Evolutionary conservation across 78 protist species (phyloP), one percentile per base, ranked within the genome.

Genomic region (Trichosphaerium sp.): DNA sequence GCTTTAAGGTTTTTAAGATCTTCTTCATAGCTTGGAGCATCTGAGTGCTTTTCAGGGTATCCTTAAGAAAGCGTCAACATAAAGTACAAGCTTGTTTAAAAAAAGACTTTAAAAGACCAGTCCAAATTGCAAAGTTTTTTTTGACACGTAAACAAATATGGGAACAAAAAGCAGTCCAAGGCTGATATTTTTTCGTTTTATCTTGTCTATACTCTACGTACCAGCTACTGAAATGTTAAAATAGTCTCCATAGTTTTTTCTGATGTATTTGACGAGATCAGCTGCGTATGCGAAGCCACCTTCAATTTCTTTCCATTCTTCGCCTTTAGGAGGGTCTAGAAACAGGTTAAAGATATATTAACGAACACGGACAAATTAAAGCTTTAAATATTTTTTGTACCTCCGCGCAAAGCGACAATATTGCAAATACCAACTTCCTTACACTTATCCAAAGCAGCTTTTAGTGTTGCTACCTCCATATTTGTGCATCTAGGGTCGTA

Each of bases 31-130:
- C 43, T 11, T 8, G 26, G 62, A 25, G 62, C 2, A 12, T 88
- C 95, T 4, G 80, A 65, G 84, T 93, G 95, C 2, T 88, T 86
- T 55, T 89, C 91, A 26, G 97, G 97, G 55, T 93, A 93, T 5
- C 85, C 90, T 21, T 49, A n/a, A 32, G 7, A 4, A 59, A 21
- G 37, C 18, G 39, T 29, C 10, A 21, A 3, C 63, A 43, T 2
- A 25, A 26, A 21, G 63, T 2, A 1, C 3, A 29, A 6, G 15
- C 2, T 44, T 3, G 43, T 7, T 23, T 3, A n/a, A n/a, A n/a
- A n/a, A n/a, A n/a, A n/a, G n/a, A n/a, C n/a, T n/a, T n/a, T n/a
- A n/a, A n/a, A n/a, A n/a, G n/a, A n/a, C n/a, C n/a, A n/a, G n/a
- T n/a, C n/a, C n/a, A n/a, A n/a, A n/a, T n/a, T n/a, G n/a, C n/a